Conservation (phyloP, 495 filamentous ascomycete genomes). For the Hypoxylon crocopeplum region DNA sequence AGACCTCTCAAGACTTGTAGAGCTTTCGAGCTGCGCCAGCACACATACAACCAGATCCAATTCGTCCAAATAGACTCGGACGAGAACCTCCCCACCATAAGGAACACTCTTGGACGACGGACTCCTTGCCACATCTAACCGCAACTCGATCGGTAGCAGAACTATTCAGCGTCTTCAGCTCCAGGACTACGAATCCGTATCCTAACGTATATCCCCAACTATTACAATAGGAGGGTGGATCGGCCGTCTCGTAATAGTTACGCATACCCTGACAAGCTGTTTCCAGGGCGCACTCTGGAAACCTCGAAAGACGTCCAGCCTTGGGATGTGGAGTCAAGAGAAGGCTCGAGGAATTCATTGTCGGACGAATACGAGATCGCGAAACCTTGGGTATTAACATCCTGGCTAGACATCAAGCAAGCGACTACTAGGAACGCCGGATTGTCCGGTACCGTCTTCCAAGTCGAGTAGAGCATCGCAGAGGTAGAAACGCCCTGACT, state of each 20-base stretch:
- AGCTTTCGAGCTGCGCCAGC: constrained; percentile 12
- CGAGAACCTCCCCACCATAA: constrained; percentile 12
- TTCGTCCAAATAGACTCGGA: constrained; percentile 6
- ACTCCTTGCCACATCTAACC: constrained; percentile 4
- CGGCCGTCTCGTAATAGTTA: constrained; percentile 8
- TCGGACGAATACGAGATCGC: constrained; percentile 20
- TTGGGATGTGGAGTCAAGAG: constrained; percentile 4
- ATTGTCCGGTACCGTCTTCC: constrained; percentile 5
- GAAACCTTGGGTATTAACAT: constrained; percentile 19
- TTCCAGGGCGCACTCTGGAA: constrained; percentile 6
- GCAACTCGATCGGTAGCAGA: constrained; percentile 11
- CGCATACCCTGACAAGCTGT: background rate
- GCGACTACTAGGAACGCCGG: constrained; percentile 8
- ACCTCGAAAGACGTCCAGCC: background rate
- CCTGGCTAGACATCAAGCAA: background rate
- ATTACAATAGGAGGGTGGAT: background rate
- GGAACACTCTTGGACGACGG: constrained; percentile 12
- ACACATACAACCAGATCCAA: constrained; percentile 19
- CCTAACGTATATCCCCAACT: background rate
- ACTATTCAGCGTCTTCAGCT: constrained; percentile 1
- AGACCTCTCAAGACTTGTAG: constrained; percentile 7
- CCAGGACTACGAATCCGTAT: constrained; percentile 2
- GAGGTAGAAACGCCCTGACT: constrained; percentile 1
- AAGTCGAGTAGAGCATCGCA: constrained; percentile 17
- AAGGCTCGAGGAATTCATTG: background rate